Evolutionary conservation across 352 stramenopile species (phyloP), one percentile per base, ranked within the genome.

Genomic region (Ophiocytium majus): DNA sequence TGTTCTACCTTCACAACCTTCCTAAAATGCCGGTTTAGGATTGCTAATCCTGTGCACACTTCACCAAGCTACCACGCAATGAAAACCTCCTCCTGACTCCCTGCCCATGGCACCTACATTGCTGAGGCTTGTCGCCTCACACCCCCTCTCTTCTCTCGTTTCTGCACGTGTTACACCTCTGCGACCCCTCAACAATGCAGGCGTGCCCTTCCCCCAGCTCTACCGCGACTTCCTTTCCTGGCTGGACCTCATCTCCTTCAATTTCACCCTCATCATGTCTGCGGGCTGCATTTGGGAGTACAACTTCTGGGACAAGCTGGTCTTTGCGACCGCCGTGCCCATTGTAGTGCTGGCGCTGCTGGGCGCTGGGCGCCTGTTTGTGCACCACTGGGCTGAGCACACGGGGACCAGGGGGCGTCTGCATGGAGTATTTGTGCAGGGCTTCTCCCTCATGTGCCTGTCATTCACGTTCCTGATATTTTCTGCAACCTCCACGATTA

Each of bases 381-480:
- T 57, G 43, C 43, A 14, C 5, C 43, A 14, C 43, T 14, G 43
- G 5, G 14, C 43, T 5, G 5, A 14, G 5, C 5, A 5, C 5
- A 57, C 43, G 43, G 5, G 14, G 5, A 5, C 5, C 43, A 57
- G 5, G 5, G 43, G 43, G 5, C 43, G 43, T 14, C 43, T 57
- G 5, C 43, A 57, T 14, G 14, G 43, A 5, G 43, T 57, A 5
- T 57, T 57, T 14, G 43, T 57, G 5, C 5, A 57, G 5, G 5
- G 43, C 43, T 57, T 57, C 43, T 5, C 43, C 5, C 43, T 57
- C 5, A 5, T 86, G 35, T 14, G 76, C 19, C 34, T 86, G 0
- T 81, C 76, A 14, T 31, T 34, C 17, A 82, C 74, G 0, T 86
- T 86, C 37, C 82, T 86, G 17, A n/a, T 86, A 10, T 86, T 82